Conservation (phyloP, 257 asterid genomes). For the Ophiorrhiza pumila region DNA sequence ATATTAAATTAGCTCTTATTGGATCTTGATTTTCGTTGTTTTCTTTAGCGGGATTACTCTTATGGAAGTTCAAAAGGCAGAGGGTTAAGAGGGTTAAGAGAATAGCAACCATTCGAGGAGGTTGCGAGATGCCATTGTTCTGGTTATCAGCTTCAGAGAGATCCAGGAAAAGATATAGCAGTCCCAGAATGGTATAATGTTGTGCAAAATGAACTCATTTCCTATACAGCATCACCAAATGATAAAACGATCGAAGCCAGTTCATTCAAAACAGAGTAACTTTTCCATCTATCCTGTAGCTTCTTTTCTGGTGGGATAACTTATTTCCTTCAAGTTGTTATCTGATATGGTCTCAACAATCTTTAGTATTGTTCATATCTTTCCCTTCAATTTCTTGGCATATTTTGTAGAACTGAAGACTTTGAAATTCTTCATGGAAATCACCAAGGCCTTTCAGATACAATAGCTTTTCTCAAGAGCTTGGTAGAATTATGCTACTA, state of each 20-base stretch:
- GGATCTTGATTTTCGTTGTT: no score
- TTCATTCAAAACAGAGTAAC: conserved; percentile 34
- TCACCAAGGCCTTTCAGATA: conserved; percentile 61
- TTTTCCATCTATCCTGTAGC: conserved; percentile 21
- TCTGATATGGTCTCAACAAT: conserved; percentile 4
- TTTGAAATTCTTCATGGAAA: conserved; percentile 64
- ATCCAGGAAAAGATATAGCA: conserved; percentile 54
- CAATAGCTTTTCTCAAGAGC: conserved; percentile 50
- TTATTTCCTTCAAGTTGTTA: neutral
- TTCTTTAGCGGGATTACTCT: no score
- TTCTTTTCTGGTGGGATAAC: neutral
- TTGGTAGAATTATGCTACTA: conserved; percentile 46
- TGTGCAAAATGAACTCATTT: conserved; percentile 45
- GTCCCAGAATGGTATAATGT: conserved; percentile 63
- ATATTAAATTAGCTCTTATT: no score
- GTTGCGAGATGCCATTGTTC: conserved; percentile 69
- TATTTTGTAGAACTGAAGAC: conserved; percentile 43
- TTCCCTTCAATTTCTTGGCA: conserved; percentile 3
- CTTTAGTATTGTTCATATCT: neutral
- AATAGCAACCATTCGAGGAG: no score
- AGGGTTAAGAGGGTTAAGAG: no score
- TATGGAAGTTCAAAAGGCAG: no score
- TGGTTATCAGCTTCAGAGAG: conserved; percentile 71
- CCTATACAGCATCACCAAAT: conserved; percentile 28
- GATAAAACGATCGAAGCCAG: conserved; percentile 21